A percentile compares a stretch with the other conserved stretches of the same genome.
These are phyloP conservation scores for Aschersonia sp. DNA, from an alignment of 2,329 filamentous ascomycete species.

Conservation along the genomic window DNA sequence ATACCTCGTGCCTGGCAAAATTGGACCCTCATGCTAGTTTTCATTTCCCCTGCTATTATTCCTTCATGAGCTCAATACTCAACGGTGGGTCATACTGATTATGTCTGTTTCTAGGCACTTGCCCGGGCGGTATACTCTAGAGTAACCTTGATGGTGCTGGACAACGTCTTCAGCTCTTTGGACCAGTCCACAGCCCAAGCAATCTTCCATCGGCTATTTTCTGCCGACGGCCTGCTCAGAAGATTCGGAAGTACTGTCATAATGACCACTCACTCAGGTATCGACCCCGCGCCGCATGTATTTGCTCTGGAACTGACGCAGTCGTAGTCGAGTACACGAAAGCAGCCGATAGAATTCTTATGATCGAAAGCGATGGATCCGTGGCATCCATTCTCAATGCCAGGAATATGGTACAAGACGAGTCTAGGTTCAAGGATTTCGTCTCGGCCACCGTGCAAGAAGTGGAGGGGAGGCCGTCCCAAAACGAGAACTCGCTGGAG, in stretches of 20 bases:
- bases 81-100: not conserved
- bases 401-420: not conserved
- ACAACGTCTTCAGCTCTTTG: conserved; percentile 2
- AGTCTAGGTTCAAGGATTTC: not conserved
- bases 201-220: conserved; percentile 3
- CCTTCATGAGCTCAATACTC: no score
- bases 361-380: not conserved
- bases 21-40: not conserved
- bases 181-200: conserved; percentile 2
- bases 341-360: not conserved
- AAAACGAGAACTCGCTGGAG: no score
- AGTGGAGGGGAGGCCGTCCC: not conserved
- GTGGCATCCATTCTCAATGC: not conserved
- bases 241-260: conserved; percentile 1
- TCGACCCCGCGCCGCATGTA: not conserved
- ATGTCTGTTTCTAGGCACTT: conserved; percentile 12
- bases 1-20: no score
- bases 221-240: conserved; percentile 1
- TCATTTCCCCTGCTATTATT: not conserved
- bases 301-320: not conserved
- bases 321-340: not conserved
- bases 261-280: conserved; percentile 4
- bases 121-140: conserved; percentile 26
- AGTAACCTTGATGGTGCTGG: conserved; percentile 13
- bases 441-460: not conserved